Base-by-base conservation (phyloP, 148 eudicot species). In the Vaccinium corymbosum region DNA sequence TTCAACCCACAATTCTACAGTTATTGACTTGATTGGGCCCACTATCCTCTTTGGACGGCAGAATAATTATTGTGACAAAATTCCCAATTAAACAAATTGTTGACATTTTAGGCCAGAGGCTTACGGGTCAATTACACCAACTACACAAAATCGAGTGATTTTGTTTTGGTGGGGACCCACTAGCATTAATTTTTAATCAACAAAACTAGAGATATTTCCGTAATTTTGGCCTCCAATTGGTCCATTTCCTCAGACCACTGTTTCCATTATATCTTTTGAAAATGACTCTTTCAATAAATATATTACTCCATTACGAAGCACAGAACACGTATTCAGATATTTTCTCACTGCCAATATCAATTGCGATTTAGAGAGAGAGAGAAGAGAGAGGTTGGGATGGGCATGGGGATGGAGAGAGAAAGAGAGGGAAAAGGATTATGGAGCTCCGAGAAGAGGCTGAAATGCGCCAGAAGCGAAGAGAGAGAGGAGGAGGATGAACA, bases 381-480 rank as follows among this genome's bases (percentile, higher is more conserved):
- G 22, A 5, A 27, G 22, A 51, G 46, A 17, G 64, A 19, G 62
- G 42, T 59, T 82, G 83, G 49, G 27, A 80, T 35, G 79, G 85
- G 75, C 6, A 90, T 89, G 89, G 93, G 83, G n/a, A 62, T 75
- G 71, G 85, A 83, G 38, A 83, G 55, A 49, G 87, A 80, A 53
- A 78, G 79, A 20, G 84, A 85, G 16, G 87, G 86, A 75, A 62
- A 78, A 14, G 71, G n/a, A 22, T 9, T 25, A 15, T 32, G 59
- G 55, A 71, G 87, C 15, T 78, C 82, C 17, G 92, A 87, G 50
- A 94, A 94, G 87, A 88, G 93, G 84, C 88, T 79, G 20, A 93
- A 90, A 85, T 88, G 86, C 83, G 72, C 52, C 85, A 84, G 83
- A 14, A 85, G 17, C 48, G 85, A 66, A 12, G 80, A 83, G 0